Evolutionary conservation across 164 flowering plant genomes (phyloP).

Genomic region (Echeveria elegans): DNA sequence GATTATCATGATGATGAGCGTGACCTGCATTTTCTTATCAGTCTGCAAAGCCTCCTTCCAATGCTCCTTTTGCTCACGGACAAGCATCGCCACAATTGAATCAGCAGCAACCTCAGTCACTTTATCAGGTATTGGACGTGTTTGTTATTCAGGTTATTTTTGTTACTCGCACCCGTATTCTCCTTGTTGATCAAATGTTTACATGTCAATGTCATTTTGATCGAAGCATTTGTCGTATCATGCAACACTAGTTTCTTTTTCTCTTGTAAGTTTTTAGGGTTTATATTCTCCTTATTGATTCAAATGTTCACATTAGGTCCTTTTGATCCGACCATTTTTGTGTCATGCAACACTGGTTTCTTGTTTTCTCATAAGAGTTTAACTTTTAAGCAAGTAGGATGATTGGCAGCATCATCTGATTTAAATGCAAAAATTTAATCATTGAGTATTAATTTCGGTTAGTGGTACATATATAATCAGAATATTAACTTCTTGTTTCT

Average conservation of each 20-base stretch:
- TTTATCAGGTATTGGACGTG: constrained; percentile 21
- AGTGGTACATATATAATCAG: too few relatives aligned
- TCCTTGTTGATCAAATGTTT: not conserved
- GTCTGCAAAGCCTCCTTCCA: constrained; percentile 39
- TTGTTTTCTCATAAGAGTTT: not conserved
- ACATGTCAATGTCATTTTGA: not conserved
- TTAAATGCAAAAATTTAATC: too few relatives aligned
- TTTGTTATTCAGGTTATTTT: not conserved
- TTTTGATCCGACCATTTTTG: too few relatives aligned
- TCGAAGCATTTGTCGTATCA: not conserved
- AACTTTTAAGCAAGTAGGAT: too few relatives aligned
- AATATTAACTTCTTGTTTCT: not conserved
- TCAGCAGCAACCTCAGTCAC: not conserved
- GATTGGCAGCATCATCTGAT: too few relatives aligned
- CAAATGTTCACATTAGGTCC: not conserved
- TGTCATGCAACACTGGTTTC: too few relatives aligned
- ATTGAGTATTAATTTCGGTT: too few relatives aligned
- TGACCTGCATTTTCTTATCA: constrained; percentile 19
- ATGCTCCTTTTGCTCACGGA: constrained; percentile 9
- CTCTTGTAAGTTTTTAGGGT: too few relatives aligned
- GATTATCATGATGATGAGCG: not conserved
- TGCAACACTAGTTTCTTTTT: not conserved
- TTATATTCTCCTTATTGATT: not conserved
- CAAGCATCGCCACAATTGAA: not conserved
- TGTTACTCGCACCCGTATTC: not conserved